Evolutionary conservation across 805 yeast species (phyloP).

Genomic region (Helenozyma baotianmanensis): DNA sequence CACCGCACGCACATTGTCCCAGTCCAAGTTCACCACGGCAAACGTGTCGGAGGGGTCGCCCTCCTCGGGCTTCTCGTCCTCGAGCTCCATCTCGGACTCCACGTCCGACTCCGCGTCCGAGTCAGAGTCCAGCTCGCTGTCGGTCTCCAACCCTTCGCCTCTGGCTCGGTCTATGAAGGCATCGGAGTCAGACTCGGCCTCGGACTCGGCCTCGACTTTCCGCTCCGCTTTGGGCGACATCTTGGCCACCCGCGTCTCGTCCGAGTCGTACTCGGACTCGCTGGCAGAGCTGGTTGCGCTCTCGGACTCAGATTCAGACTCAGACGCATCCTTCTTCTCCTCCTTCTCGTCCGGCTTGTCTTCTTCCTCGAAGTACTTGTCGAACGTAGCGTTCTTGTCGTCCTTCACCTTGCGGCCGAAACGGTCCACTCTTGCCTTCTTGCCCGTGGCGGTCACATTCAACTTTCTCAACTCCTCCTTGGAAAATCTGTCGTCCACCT

Average conservation of each 20-base stretch:
- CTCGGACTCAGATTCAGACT: constrained; percentile 13
- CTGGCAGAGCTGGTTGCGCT: background rate
- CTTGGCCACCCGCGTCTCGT: too few species aligned
- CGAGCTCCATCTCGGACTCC: constrained; percentile 54
- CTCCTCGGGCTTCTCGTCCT: constrained; percentile 62
- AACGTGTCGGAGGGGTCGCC: constrained; percentile 80
- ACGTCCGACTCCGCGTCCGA: constrained; percentile 40
- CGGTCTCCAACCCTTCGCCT: constrained; percentile 53
- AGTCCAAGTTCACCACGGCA: constrained; percentile 94
- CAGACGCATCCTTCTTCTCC: background rate
- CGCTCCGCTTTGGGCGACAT: constrained; percentile 1
- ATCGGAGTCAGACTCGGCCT: constrained; percentile 15
- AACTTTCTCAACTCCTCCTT: constrained; percentile 57
- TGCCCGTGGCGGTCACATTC: constrained; percentile 41
- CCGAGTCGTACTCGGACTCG: too few species aligned
- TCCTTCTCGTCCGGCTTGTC: constrained; percentile 22
- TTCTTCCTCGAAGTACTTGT: constrained; percentile 54
- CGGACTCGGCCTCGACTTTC: constrained; percentile 22
- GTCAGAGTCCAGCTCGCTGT: constrained; percentile 43
- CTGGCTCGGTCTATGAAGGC: constrained; percentile 55
- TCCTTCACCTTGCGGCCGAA: constrained; percentile 72
- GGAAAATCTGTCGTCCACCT: constrained; percentile 79
- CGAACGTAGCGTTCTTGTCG: constrained; percentile 35
- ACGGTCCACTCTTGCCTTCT: constrained; percentile 68
- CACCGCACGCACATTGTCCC: constrained; percentile 89